These are phyloP conservation scores for Chlamydomonas applanata DNA, from an alignment of 139 green algal species.

Conservation along the genomic window DNA sequence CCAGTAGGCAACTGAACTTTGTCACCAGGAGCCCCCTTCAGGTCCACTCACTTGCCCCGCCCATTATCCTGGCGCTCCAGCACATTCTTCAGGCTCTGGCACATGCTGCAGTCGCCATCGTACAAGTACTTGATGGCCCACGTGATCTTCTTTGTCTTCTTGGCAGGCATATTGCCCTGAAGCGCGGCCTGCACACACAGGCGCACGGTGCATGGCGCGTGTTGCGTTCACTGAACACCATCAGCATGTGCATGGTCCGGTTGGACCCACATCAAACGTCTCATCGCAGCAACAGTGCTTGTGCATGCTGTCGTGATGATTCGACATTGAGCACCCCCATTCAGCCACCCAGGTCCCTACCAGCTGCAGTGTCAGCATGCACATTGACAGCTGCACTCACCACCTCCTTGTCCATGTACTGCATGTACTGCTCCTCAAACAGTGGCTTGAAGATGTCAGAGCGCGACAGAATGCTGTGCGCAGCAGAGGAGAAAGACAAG, in stretches of 20 bases:
- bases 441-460: slow-evolving; percentile 70
- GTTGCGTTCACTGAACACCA: no score
- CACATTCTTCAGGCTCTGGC: slow-evolving; percentile 56
- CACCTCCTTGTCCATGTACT: slow-evolving; percentile 51
- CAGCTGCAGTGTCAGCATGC: no score
- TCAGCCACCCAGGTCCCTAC: no score
- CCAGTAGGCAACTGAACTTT: no score
- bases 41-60: no score
- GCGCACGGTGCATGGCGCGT: no score
- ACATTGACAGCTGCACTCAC: slow-evolving; percentile 27
- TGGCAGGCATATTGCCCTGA: background rate
- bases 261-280: no score
- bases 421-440: slow-evolving; percentile 44
- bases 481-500: background rate
- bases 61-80: slow-evolving; percentile 49
- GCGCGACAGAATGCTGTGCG: slow-evolving; percentile 50
- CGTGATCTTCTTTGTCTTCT: slow-evolving; percentile 5
- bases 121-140: slow-evolving; percentile 74
- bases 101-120: slow-evolving; percentile 73
- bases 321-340: no score
- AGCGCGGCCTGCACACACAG: background rate
- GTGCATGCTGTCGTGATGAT: no score
- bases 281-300: no score
- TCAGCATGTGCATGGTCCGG: no score
- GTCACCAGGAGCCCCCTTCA: no score